Evolutionary conservation across 2,329 filamentous ascomycete genomes (phyloP), one percentile per base, ranked within the genome.

Genomic region (Clarireedia homoeocarpa): DNA sequence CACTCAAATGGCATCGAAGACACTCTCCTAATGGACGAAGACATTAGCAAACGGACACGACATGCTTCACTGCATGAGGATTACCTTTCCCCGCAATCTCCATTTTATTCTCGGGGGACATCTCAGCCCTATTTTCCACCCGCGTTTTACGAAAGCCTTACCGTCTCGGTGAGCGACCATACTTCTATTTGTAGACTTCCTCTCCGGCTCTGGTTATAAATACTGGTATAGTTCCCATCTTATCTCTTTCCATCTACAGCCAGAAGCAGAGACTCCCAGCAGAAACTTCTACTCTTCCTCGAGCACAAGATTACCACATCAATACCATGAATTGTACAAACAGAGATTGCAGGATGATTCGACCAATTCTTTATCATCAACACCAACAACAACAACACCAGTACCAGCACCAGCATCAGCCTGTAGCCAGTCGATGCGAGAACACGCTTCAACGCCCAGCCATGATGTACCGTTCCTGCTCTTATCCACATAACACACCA

Each of bases 81-180:
- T 12, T 24, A 14, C 12, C 42, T 46, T 46, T 42, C 39, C 10
- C 20, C 6, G 20, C 14, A 46, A 46, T 46, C 42, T 46, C 42
- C 20, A 46, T 46, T 14, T 14, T 5, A 26, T 5, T 15, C 10
- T 23, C 42, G 12, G 6, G 42, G n/a, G 20, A 6, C 23, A 14
- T 46, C 23, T 12, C 17, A 17, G 42, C 42, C 42, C 42, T 46
- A 46, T 23, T 44, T 45, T 7, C 26, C 9, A 40, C 39, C n/a
- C 44, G 46, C 20, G 45, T 34, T 30, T 36, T 36, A 14, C 23
- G 53, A 34, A 55, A 55, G 53, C 53, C 53, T 55, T 39, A 44
- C 26, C 40, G 9, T 51, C 27, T n/a, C n/a, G 26, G 26, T 24
- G 45, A 26, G 20, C 39, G 36, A 20, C 6, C n/a, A 23, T 38